A percentile compares a stretch with the other conserved stretches of the same genome.
Evolutionary conservation across 371 early-diverging fungal genomes (phyloP).

Genomic region (Mortierella sp.): DNA sequence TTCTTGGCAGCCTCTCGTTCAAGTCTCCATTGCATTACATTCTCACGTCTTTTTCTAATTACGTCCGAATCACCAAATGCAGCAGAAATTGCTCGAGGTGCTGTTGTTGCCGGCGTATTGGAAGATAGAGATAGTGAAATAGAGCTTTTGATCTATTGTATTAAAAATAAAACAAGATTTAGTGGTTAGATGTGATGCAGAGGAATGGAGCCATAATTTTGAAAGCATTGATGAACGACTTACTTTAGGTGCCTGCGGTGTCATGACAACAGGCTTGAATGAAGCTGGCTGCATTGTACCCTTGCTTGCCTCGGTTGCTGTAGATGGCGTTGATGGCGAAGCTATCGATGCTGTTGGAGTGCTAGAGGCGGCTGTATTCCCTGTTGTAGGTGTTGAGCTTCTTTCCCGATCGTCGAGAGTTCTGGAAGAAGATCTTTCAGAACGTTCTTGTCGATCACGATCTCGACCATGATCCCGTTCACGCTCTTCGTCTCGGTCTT

Average conservation of each 20-base stretch:
- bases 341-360: slow-evolving; percentile 8
- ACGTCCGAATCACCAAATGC: slow-evolving; percentile 50
- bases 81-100: slow-evolving; percentile 34
- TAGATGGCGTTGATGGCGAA: not conserved
- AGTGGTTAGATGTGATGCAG: not conserved
- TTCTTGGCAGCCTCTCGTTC: slow-evolving; percentile 71
- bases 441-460: slow-evolving; percentile 7
- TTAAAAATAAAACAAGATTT: not conserved
- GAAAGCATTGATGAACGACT: not conserved
- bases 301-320: not conserved
- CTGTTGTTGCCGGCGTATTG: slow-evolving; percentile 15
- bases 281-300: slow-evolving; percentile 9
- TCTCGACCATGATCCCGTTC: slow-evolving; percentile 18
- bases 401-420: slow-evolving; percentile 35
- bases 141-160: slow-evolving; percentile 25
- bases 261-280: slow-evolving; percentile 17
- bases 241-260: slow-evolving; percentile 24
- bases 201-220: not conserved
- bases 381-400: slow-evolving; percentile 27
- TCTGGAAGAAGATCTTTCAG: slow-evolving; percentile 31
- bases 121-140: slow-evolving; percentile 31
- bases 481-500: slow-evolving; percentile 23
- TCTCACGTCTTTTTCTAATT: slow-evolving; percentile 69
- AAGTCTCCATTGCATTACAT: slow-evolving; percentile 79
- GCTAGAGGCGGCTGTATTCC: not conserved